These are phyloP conservation scores for Aspergillus sparsus DNA, from an alignment of 495 filamentous ascomycete species.

Conservation along the genomic window DNA sequence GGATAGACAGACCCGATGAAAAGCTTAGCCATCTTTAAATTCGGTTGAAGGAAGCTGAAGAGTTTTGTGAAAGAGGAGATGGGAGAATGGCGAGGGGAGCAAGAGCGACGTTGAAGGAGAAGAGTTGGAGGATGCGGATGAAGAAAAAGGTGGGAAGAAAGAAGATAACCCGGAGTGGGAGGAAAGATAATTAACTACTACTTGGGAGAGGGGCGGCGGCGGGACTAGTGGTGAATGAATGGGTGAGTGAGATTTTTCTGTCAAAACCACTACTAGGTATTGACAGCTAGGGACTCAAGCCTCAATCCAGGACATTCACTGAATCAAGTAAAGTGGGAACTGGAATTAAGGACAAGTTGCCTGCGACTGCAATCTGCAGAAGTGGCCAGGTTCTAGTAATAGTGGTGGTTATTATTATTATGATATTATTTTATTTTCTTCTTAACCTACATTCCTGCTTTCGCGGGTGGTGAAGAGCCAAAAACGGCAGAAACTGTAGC, in stretches of 20 bases:
- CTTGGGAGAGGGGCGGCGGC: constrained; percentile 1
- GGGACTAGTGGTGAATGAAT: neutral
- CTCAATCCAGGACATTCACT: neutral
- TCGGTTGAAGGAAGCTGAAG: constrained; percentile 30
- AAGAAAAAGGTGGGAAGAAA: neutral
- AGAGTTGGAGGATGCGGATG: neutral
- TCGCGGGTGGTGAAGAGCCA: neutral
- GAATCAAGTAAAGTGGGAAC: neutral
- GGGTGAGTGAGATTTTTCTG: constrained; percentile 1
- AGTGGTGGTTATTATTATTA: too few species aligned
- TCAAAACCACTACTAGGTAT: neutral
- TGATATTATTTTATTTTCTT: too few species aligned
- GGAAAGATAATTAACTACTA: neutral
- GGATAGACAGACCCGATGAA: constrained; percentile 71
- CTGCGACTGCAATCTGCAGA: constrained; percentile 5
- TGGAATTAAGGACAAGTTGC: constrained; percentile 4
- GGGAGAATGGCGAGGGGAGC: neutral
- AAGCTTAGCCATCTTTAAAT: constrained; percentile 74
- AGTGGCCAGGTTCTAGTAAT: too few species aligned
- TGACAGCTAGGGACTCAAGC: constrained; percentile 3
- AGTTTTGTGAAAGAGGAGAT: constrained; percentile 20
- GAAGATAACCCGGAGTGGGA: constrained; percentile 7
- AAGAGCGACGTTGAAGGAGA: neutral
- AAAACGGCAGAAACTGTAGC: constrained; percentile 5
- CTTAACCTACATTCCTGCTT: neutral